Evolutionary conservation across 108 stramenopile species (phyloP), one percentile per base, ranked within the genome.

Genomic region (Skeletonema potamos): DNA sequence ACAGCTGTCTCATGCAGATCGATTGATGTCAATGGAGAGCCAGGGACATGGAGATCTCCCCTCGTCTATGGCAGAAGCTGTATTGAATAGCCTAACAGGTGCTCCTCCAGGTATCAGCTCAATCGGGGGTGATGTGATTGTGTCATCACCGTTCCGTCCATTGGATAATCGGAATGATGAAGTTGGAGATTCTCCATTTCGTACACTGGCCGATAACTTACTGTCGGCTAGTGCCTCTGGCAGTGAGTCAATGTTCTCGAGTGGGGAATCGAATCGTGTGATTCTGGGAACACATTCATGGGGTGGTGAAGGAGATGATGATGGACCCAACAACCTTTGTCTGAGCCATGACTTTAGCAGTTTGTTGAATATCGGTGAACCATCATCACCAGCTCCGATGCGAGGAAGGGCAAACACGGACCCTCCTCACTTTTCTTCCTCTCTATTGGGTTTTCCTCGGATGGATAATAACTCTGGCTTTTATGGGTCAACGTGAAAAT

Each of bases 321-420:
- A 54, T 15, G 27, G 32, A 13, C 34, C 64, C 6, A 62, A 64
- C 26, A 55, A 17, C 9, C 37, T 61, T 30, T 59, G 70, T 41
- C 59, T 80, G 39, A 73, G 68, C 37, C 57, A 73, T 43, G 79
- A 80, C 66, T 80, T 80, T 44, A 60, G 54, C 55, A 72, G 44
- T 18, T 29, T 80, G 58, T 80, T 73, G 79, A 80, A 71, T 56
- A 59, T 48, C 57, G 62, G 66, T 69, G 79, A 68, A 51, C 67
- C 79, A 39, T 7, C 48, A 22, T 51, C 48, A 24, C n/a, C 22
- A 51, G 18, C 48, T 22, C 48, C 48, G 9, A 26, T 64, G 17
- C 72, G 79, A 13, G 79, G 79, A 4, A 73, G 79, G 55, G 79
- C 79, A n/a, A 66, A 66, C 6, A 80, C 79, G n/a, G 79, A 72